Base-by-base conservation (phyloP, 2,329 filamentous ascomycete genomes). In the Clarireedia hainanense region DNA sequence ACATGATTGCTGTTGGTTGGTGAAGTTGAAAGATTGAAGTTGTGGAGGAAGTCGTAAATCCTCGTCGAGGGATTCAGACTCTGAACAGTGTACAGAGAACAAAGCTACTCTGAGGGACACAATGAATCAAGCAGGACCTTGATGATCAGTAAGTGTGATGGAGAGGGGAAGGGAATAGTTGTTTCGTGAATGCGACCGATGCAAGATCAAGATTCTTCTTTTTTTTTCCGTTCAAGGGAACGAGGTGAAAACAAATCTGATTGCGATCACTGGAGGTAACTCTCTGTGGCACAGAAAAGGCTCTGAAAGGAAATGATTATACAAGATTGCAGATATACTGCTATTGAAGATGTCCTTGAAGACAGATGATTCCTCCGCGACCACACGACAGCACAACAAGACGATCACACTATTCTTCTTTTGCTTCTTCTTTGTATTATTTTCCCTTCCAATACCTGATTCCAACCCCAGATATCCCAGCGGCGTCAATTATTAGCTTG, bases 211-310 rank as follows among this genome's bases (percentile, higher is more conserved):
- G 60, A 63, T 66, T 68, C 63, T 68, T 68, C 67, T 60, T 67
- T 67, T 60, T 67, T 67, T 67, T 69, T 68, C 63, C 67, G 63
- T 61, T 66, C 63, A 62, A 55, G 57, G 62, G 66, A 68, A 68
- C 65, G 67, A 68, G 61, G 63, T 65, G 61, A 26, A 66, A 65
- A 66, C 66, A 69, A 68, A 66, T 68, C 65, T 68, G 67, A 68
- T 69, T 69, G 66, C 66, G 61, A 67, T 66, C 65, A 65, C 66
- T 65, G 60, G 58, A 65, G 63, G 64, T 64, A 67, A 62, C 61
- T 64, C 63, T 66, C 43, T 51, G 61, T 64, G 61, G 62, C 57
- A 65, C 56, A 58, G 63, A 64, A 56, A 60, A 66, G 66, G 59
- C 60, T 63, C 60, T 63, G 59, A 61, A 67, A 63, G 56, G 61